Evolutionary conservation across 176 grass and related monocot species (phyloP).

Genomic region (Chrysopogon serrulatus): DNA sequence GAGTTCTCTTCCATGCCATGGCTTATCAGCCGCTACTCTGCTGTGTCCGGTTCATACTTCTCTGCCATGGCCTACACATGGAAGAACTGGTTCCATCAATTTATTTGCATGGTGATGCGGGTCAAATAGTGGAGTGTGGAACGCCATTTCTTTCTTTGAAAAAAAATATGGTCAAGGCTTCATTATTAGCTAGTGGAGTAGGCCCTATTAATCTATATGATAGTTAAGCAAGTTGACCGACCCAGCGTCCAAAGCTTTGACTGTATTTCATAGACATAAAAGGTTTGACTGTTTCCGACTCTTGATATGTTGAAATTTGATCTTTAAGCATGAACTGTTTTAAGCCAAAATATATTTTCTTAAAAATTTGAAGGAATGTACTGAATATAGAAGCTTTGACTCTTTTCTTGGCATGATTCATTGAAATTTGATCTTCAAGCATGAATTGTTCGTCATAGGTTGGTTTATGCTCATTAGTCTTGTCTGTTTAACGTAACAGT

Average conservation of each 20-base stretch:
- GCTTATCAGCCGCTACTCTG: neutral
- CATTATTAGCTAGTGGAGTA: neutral
- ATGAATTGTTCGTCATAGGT: neutral
- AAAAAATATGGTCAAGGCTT: neutral
- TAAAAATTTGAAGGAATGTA: neutral
- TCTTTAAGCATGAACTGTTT: neutral
- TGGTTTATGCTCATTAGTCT: too few species aligned
- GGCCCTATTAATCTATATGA: neutral
- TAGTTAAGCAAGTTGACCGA: neutral
- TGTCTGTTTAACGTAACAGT: too few species aligned
- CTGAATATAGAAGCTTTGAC: neutral
- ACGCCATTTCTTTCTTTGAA: neutral
- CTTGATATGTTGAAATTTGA: neutral
- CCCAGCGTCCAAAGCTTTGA: neutral
- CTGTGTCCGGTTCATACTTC: neutral
- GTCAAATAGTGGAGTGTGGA: neutral
- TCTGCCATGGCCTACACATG: neutral
- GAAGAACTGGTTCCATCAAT: neutral
- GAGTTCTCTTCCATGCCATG: conserved; percentile 1
- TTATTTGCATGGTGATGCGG: too few species aligned
- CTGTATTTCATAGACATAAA: neutral
- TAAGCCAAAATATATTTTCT: neutral
- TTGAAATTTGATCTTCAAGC: neutral
- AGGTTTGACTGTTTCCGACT: neutral
- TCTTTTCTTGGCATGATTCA: neutral